Percentiles rank a stretch among this genome's conserved stretches.
Conservation (phyloP, 768 basidiomycete genomes). For the Mycena rebaudengoi region DNA sequence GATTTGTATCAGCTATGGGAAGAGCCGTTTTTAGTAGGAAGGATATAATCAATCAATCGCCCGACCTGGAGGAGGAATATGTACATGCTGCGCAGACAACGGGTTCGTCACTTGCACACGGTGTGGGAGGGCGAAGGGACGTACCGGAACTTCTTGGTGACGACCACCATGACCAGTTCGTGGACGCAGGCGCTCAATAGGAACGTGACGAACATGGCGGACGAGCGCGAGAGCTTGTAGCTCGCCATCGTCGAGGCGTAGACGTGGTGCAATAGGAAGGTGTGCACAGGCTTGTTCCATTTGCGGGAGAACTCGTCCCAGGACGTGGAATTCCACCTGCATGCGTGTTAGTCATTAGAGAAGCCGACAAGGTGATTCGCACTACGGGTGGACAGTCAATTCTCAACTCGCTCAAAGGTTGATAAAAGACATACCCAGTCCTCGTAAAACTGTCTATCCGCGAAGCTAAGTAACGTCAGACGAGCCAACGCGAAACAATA, state of each 20-base stretch:
- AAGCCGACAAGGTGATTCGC: background rate
- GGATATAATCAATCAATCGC: background rate
- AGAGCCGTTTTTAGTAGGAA: background rate
- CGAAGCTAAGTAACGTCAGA: slow-evolving; percentile 66
- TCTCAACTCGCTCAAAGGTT: too few relatives aligned
- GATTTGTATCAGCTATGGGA: slow-evolving; percentile 80
- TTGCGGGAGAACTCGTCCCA: slow-evolving; percentile 98
- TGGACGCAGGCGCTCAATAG: slow-evolving; percentile 89
- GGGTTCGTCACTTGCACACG: background rate
- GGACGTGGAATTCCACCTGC: slow-evolving; percentile 93
- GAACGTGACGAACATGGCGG: slow-evolving; percentile 95
- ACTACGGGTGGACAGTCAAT: background rate
- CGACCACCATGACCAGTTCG: slow-evolving; percentile 96
- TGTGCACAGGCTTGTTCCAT: slow-evolving; percentile 98
- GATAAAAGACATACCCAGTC: slow-evolving; percentile 76
- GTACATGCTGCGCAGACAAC: slow-evolving; percentile 67
- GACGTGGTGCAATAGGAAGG: slow-evolving; percentile 93
- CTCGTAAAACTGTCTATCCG: slow-evolving; percentile 97
- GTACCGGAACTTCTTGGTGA: slow-evolving; percentile 90
- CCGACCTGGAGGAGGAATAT: slow-evolving; percentile 69
- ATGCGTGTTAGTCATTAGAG: background rate
- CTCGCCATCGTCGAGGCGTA: slow-evolving; percentile 88
- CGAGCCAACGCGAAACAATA: background rate
- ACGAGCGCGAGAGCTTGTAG: slow-evolving; percentile 75
- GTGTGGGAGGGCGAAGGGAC: slow-evolving; percentile 29